phyloP scores from a whole-genome alignment of 805 yeast species.

The Metschnikowia reukaufii region DNA sequence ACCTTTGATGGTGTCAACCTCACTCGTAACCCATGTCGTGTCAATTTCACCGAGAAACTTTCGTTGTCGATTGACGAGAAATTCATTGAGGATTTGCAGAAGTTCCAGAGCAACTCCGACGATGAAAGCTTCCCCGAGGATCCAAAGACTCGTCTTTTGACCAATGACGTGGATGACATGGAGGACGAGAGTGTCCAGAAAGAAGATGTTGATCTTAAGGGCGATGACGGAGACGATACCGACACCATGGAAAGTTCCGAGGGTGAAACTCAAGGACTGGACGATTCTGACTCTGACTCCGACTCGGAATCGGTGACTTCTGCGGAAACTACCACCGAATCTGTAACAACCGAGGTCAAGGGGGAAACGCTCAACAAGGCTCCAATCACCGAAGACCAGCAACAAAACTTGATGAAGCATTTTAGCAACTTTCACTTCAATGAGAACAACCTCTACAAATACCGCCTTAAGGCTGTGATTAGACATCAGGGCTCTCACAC shows the following conservation, averaged over 20 bases:
- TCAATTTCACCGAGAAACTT: conserved; percentile 58
- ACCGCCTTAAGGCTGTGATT: conserved; percentile 67
- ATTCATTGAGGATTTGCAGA: conserved; percentile 36
- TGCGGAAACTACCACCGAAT: conserved; percentile 8
- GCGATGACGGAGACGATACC: conserved; percentile 32
- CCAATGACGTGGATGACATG: conserved; percentile 29
- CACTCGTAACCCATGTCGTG: conserved; percentile 73
- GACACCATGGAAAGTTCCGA: conserved; percentile 15
- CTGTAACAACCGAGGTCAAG: conserved; percentile 13
- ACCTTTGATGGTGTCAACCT: conserved; percentile 66
- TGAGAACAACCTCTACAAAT: conserved; percentile 46
- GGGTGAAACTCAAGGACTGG: conserved; percentile 10
- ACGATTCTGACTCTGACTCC: conserved; percentile 12
- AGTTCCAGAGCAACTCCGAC: conserved; percentile 28
- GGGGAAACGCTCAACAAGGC: conserved; percentile 34
- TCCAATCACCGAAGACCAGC: conserved; percentile 40
- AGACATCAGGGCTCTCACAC: conserved; percentile 88
- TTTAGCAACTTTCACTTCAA: conserved; percentile 40
- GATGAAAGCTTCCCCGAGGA: conserved; percentile 20
- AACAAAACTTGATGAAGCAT: conserved; percentile 34
- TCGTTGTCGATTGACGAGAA: conserved; percentile 49
- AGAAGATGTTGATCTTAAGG: conserved; percentile 39
- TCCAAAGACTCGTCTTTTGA: conserved; percentile 20
- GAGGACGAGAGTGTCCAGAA: conserved; percentile 35
- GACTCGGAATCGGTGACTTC: conserved; percentile 12